Evolutionary conservation across 2,329 filamentous ascomycete genomes (phyloP).

Genomic region (Endothia cerciana): DNA sequence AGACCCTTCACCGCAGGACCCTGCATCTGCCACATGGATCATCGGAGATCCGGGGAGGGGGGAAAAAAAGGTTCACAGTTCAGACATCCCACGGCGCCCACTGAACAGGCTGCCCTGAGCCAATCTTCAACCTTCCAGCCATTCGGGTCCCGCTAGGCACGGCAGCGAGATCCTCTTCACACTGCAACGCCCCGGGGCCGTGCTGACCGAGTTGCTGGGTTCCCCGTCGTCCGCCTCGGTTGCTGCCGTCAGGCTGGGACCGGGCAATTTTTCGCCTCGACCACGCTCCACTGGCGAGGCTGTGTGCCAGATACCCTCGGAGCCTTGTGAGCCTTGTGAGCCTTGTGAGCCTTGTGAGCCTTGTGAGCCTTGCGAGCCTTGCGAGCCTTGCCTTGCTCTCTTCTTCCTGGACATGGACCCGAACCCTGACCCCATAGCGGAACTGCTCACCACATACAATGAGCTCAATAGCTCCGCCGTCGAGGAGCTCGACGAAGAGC

Average conservation of each 20-base stretch:
- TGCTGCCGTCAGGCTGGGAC: neutral
- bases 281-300: slow-evolving; percentile 19
- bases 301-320: slow-evolving; percentile 5
- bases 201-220: neutral
- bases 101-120: neutral
- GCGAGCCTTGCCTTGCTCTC: slow-evolving; percentile 14
- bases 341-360: slow-evolving; percentile 14
- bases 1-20: slow-evolving; percentile 5
- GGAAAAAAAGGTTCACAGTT: neutral
- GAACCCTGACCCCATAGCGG: slow-evolving; percentile 47
- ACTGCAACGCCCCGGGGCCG: neutral
- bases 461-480: slow-evolving; percentile 68
- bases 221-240: slow-evolving; percentile 1
- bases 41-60: neutral
- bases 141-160: neutral
- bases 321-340: slow-evolving; percentile 19
- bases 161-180: neutral
- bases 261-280: neutral
- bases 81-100: neutral
- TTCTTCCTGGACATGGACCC: slow-evolving; percentile 21
- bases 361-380: slow-evolving; percentile 15
- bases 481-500: slow-evolving; percentile 65
- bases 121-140: neutral
- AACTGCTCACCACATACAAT: slow-evolving; percentile 71
- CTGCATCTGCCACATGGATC: neutral